Percentiles rank a stretch among this genome's conserved stretches.
These are phyloP conservation scores for Stephania cephalantha DNA, from an alignment of 164 flowering plant species.

Conservation along the genomic window DNA sequence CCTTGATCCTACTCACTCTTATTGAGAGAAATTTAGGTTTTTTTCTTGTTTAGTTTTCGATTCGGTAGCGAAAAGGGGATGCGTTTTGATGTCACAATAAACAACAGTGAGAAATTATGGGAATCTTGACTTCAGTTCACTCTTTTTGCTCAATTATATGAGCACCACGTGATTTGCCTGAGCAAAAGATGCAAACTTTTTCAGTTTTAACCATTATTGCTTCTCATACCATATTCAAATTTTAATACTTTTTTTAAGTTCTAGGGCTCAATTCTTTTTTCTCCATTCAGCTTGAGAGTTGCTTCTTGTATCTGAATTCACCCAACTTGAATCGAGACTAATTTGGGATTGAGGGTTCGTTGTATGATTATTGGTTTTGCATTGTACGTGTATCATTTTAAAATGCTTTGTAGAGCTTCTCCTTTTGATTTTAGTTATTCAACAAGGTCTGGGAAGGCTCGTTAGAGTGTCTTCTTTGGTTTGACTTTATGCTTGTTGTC, in stretches of 20 bases:
- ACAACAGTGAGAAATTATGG: background rate
- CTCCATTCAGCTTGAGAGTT: background rate
- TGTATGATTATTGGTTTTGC: too few species aligned
- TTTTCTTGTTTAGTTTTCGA: background rate
- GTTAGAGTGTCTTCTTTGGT: background rate
- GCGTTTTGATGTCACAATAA: background rate
- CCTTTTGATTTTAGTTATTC: background rate
- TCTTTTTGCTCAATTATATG: background rate
- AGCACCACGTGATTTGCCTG: background rate
- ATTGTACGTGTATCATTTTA: background rate
- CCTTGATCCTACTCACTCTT: background rate
- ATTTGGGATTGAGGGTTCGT: too few species aligned
- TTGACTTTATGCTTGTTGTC: background rate
- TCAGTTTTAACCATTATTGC: background rate
- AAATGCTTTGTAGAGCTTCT: background rate
- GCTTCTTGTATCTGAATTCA: too few species aligned
- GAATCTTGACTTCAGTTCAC: background rate
- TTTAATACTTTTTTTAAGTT: background rate
- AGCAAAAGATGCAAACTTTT: background rate
- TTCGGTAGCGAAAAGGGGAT: background rate
- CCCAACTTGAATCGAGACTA: background rate
- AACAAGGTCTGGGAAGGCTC: too few species aligned
- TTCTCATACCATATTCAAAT: background rate
- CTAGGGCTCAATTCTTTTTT: background rate
- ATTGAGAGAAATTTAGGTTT: constrained; percentile 3